phyloP scores from a whole-genome alignment of 129 eudicot genomes.

The Cynara cardunculus region DNA sequence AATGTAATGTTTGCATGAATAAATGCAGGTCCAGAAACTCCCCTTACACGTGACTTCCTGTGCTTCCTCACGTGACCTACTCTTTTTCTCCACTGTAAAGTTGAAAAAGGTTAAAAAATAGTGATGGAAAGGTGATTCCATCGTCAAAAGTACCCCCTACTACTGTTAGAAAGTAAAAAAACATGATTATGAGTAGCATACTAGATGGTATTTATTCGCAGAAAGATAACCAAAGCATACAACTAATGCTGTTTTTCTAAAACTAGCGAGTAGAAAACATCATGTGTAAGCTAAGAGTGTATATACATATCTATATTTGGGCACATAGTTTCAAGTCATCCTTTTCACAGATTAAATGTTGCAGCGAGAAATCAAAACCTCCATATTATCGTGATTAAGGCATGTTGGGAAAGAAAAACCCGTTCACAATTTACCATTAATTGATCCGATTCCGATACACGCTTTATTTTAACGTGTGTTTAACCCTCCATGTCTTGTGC shows the following conservation, averaged over 20 bases:
- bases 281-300: conserved; percentile 10
- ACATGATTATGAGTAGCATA: conserved; percentile 31
- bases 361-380: not conserved
- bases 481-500: not conserved
- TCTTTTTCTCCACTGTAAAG: conserved; percentile 39
- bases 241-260: conserved; percentile 18
- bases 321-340: not conserved
- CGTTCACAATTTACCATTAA: not conserved
- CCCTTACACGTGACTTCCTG: conserved; percentile 51
- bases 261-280: conserved; percentile 6
- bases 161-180: conserved; percentile 38
- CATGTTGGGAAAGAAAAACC: not conserved
- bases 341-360: not conserved
- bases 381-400: not conserved
- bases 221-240: not conserved
- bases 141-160: conserved; percentile 37
- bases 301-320: not conserved
- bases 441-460: no score
- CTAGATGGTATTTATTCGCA: conserved; percentile 24
- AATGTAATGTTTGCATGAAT: conserved; percentile 51
- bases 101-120: conserved; percentile 35
- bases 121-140: conserved; percentile 43
- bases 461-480: not conserved
- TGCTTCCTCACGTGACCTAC: conserved; percentile 57
- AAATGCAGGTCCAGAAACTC: conserved; percentile 23